Percentiles rank a stretch among this genome's conserved stretches.
Evolutionary conservation across 2,329 filamentous ascomycete species (phyloP).

Genomic region (Plenodomus tracheiphilus): DNA sequence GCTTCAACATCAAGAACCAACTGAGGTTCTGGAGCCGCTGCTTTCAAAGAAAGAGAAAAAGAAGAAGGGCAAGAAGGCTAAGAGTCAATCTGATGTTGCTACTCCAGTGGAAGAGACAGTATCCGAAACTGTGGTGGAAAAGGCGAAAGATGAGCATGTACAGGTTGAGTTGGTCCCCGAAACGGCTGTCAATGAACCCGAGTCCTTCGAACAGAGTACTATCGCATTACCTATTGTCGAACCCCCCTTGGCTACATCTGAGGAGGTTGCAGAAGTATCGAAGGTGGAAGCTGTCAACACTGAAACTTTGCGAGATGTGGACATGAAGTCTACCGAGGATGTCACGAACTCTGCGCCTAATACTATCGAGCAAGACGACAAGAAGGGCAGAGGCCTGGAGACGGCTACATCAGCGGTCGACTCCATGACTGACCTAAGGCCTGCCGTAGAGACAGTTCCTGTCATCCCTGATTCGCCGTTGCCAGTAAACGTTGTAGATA

Average conservation of each 20-base stretch:
- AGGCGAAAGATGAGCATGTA: neutral
- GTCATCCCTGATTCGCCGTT: neutral
- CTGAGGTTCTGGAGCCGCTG: constrained; percentile 2
- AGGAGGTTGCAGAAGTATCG: neutral
- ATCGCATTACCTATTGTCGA: neutral
- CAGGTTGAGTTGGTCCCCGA: neutral
- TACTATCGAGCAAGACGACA: constrained; percentile 7
- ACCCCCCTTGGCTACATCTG: neutral
- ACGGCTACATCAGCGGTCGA: constrained; percentile 10
- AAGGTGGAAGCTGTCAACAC: neutral
- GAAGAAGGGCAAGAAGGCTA: constrained; percentile 27
- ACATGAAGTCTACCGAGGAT: neutral
- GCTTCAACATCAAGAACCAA: constrained; percentile 1
- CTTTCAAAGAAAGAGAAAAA: constrained; percentile 27
- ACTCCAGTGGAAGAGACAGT: constrained; percentile 11
- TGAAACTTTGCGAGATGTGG: neutral
- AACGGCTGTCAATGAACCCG: neutral
- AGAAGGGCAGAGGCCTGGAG: constrained; percentile 22
- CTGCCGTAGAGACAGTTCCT: neutral
- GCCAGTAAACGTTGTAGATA: neutral
- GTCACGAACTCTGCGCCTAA: neutral
- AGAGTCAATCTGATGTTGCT: constrained; percentile 18
- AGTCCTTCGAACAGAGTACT: neutral
- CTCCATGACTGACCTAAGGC: no score
- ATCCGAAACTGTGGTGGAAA: constrained; percentile 5